These are phyloP conservation scores for Cadophora gregata DNA, from an alignment of 2,329 filamentous ascomycete species.

Conservation along the genomic window DNA sequence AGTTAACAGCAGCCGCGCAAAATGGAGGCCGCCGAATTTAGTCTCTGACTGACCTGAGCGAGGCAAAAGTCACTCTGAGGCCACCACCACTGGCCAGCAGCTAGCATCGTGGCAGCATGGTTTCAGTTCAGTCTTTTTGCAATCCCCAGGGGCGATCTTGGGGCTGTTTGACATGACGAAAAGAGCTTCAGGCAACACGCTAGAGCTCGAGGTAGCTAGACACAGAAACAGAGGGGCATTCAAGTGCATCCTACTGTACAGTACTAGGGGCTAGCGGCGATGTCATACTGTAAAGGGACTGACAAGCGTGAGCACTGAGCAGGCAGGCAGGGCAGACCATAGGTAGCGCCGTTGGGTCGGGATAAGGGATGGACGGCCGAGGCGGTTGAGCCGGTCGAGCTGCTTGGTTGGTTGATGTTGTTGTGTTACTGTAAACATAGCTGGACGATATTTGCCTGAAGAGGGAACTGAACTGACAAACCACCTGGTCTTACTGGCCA, in stretches of 20 bases:
- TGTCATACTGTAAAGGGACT: background rate
- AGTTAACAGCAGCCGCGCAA: conserved; percentile 8
- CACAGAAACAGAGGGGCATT: conserved; percentile 2
- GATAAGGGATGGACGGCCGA: background rate
- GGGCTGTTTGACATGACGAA: conserved; percentile 20
- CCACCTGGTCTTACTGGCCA: background rate
- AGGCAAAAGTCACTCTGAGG: background rate
- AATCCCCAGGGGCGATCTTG: conserved; percentile 13
- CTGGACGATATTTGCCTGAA: conserved; percentile 6
- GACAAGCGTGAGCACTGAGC: no score
- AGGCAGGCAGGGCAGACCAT: conserved; percentile 13
- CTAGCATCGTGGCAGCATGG: background rate
- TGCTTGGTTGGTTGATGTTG: background rate
- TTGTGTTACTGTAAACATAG: conserved; percentile 7
- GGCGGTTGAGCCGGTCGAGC: background rate
- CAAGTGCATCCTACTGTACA: conserved; percentile 1
- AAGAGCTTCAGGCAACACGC: background rate
- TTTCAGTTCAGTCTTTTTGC: conserved; percentile 3
- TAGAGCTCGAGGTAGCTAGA: conserved; percentile 9
- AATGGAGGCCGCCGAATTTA: background rate
- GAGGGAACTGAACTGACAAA: conserved; percentile 6
- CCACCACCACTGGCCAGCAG: no score
- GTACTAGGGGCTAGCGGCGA: conserved; percentile 16
- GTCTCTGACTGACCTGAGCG: background rate
- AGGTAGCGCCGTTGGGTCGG: conserved; percentile 7